Evolutionary conservation across 345 rosid species (phyloP), one percentile per base, ranked within the genome.

Genomic region (Pugionium cornutum): DNA sequence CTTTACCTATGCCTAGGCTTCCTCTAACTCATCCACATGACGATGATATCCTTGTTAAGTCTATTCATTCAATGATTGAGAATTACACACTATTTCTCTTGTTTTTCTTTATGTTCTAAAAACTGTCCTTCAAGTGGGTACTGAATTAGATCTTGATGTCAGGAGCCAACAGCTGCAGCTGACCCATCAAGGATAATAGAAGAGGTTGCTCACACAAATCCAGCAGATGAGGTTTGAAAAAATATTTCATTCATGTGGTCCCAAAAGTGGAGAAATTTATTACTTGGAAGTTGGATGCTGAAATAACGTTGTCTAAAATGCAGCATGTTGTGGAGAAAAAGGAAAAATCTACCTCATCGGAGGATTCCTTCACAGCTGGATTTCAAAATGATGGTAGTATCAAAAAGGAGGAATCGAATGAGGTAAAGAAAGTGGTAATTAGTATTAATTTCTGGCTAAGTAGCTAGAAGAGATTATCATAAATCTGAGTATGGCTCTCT

Each of bases 301-400:
- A 48, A 37, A 46, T 67, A 54, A 55, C 50, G 39, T 35, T 69
- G 62, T 51, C 57, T 72, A 46, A 59, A 47, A 51, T 77, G 53
- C 73, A 84, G 92, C 74, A 76, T 66, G 76, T 51, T 39, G 75
- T 35, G 29, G 78, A 74, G 43, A 74, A 42, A 3, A 75, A 74
- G 32, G 76, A 73, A 29, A 71, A 78, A 39, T 32, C 78, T 66
- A 70, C 54, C 31, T 76, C 82, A 39, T 74, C 75, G 5, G 69
- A 74, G 65, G 88, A 83, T 64, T 76, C 75, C 44, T 11, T 72
- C 68, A 34, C 70, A 25, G 75, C 56, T 44, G 68, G 50, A 62
- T 69, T 83, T 70, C 85, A 77, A 62, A 67, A 68, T 66, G 78
- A 52, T 68, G 75, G 53, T 43, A 74, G 66, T 58, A 64, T 67